A percentile compares a stretch with the other conserved stretches of the same genome.
phyloP scores from a whole-genome alignment of 208 protist species.

The Trichomonas vaginalis region DNA sequence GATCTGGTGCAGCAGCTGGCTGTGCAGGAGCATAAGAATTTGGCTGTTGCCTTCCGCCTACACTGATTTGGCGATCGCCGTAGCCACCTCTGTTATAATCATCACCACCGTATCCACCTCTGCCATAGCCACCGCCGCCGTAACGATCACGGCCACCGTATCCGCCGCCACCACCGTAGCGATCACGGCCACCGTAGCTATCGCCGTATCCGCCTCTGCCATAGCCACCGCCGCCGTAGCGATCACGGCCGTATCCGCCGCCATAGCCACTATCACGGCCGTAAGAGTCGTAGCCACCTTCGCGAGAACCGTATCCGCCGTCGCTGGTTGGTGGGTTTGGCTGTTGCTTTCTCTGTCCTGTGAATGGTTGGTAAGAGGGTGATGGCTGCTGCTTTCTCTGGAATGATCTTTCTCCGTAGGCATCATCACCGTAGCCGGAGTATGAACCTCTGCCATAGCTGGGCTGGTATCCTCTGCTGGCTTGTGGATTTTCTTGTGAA shows the following conservation, averaged over 20 bases:
- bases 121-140: neutral
- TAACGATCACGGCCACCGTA: neutral
- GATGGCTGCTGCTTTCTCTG: neutral
- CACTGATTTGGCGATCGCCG: neutral
- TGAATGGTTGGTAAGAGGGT: too few species aligned
- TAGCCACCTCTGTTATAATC: too few species aligned
- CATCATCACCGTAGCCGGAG: neutral
- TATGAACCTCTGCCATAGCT: too few species aligned
- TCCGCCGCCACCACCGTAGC: neutral
- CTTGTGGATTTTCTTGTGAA: neutral
- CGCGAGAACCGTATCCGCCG: too few species aligned
- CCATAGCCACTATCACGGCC: too few species aligned
- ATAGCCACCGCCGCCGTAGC: neutral
- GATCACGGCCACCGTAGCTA: neutral
- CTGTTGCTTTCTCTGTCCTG: neutral
- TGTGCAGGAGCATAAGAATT: too few species aligned
- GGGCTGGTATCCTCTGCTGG: too few species aligned
- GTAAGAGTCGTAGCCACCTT: neutral
- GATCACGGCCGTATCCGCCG: too few species aligned
- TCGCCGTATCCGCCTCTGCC: neutral
- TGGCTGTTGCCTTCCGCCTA: neutral
- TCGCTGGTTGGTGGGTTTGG: too few species aligned
- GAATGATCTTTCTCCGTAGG: neutral
- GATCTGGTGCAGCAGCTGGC: neutral
- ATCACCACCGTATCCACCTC: neutral